Evolutionary conservation across 176 grass and related monocot genomes (phyloP).

Genomic region (Cocos nucifera): DNA sequence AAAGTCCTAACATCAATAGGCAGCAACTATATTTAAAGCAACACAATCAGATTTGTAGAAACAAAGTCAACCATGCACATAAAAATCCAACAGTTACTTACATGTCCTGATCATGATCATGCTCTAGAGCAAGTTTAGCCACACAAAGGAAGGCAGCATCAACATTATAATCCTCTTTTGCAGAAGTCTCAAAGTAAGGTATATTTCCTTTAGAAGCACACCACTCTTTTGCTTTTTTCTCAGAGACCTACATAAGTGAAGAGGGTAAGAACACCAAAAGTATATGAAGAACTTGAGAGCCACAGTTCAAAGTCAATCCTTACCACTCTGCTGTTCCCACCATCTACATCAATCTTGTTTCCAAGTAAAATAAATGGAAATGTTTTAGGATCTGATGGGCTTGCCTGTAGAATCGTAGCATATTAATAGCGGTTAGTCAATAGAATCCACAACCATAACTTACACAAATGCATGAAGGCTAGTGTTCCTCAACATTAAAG

Average conservation of each 20-base stretch:
- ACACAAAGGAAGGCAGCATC: constrained; percentile 75
- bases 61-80: background rate
- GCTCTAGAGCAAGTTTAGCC: constrained; percentile 70
- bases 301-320: constrained; percentile 3
- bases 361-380: constrained; percentile 90
- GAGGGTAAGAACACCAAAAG: background rate
- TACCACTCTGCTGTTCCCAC: constrained; percentile 72
- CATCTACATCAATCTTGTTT: constrained; percentile 90
- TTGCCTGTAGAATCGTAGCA: constrained; percentile 31
- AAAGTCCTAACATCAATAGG: too few relatives aligned
- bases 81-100: constrained; percentile 29
- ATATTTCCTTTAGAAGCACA: constrained; percentile 81
- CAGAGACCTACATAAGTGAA: constrained; percentile 37
- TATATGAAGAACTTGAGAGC: background rate
- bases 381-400: constrained; percentile 50
- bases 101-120: constrained; percentile 86
- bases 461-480: too few relatives aligned
- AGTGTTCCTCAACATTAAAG: too few relatives aligned
- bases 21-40: too few relatives aligned
- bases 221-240: constrained; percentile 92
- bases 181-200: constrained; percentile 87
- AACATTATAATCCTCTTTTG: constrained; percentile 85
- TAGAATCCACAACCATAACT: too few relatives aligned
- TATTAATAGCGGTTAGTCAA: constrained; percentile 12
- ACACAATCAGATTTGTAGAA: constrained; percentile 2